Base-by-base conservation (phyloP, 1,284 basidiomycete species). In the Polyporus tsugae region DNA sequence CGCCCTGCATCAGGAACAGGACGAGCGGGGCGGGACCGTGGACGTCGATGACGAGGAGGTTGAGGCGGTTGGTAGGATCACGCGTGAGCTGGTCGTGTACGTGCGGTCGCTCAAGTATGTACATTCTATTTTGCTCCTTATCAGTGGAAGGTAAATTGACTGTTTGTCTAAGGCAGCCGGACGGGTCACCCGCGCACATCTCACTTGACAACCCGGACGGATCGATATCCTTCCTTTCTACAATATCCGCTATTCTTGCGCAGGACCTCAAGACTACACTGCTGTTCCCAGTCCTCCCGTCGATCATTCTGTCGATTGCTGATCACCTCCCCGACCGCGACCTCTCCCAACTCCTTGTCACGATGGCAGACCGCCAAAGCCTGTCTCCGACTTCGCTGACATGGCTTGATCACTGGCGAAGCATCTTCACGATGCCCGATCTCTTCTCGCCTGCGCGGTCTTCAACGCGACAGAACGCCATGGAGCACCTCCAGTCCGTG, bases 321-420 rank as follows among this genome's bases (percentile, higher is more conserved):
- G 84, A 87, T 29, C 87, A 92, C 75, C 81, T 93, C 29, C 83
- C 86, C 1, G 91, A 93, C 72, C 73, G 76, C 13, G 89, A 92
- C 74, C 89, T 89, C 0, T 85, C 88, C 1, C 84, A 84, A 62
- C 81, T 92, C 5, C 86, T 91, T 6, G 74, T 75, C 15, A 79
- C 87, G 55, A 90, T 93, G 88, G 81, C 83, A 38, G 85, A 88
- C 58, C 87, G 90, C 67, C 87, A 90, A 69, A 85, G 87, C 59
- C 82, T 94, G 42, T 89, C 86, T 3, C 92, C 92, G 0, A 89
- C 89, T 15, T 88, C 89, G 0, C 85, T 89, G 0, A 83, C 87
- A 10, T 94, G 92, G 92, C 78, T 93, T 29, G 79, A 80, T 6
- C 88, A 90, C 74, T 93, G 92, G 91, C 75, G 80, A 46, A 82